Evolutionary conservation across 1,284 basidiomycete species (phyloP).

Genomic region (Microbotryum silenes-acaulis): DNA sequence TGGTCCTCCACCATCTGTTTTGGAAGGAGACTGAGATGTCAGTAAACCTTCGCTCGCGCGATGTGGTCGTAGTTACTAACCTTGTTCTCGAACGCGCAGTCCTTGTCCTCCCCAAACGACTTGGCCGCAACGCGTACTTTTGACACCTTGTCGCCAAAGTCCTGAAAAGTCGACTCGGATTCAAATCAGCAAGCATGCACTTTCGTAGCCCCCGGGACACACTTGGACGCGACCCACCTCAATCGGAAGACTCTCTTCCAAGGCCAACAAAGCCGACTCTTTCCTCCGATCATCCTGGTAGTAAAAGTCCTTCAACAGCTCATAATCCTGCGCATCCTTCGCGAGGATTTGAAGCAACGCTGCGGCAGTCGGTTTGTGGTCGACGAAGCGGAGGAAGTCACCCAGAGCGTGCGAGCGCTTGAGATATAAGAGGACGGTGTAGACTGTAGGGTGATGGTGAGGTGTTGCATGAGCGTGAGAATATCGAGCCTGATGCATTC

Average conservation of each 20-base stretch:
- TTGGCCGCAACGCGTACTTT: conserved; percentile 77
- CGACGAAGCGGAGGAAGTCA: conserved; percentile 88
- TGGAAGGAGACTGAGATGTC: background rate
- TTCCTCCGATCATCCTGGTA: conserved; percentile 94
- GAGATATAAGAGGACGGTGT: conserved; percentile 78
- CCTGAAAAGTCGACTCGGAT: conserved; percentile 44
- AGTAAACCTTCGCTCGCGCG: conserved; percentile 7
- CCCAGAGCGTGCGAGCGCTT: conserved; percentile 76
- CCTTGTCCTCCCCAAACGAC: conserved; percentile 90
- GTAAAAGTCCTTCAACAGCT: conserved; percentile 91
- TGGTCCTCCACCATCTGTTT: conserved; percentile 82
- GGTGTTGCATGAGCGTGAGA: no score
- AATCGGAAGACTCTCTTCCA: conserved; percentile 50
- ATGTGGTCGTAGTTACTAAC: conserved; percentile 43
- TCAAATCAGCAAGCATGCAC: background rate
- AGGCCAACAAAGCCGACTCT: conserved; percentile 75
- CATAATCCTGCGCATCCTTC: conserved; percentile 60
- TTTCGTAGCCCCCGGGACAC: background rate
- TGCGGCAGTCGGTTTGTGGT: conserved; percentile 69
- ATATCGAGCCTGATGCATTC: no score
- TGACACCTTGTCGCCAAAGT: conserved; percentile 59
- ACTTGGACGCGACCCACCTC: conserved; percentile 51
- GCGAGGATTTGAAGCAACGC: conserved; percentile 79
- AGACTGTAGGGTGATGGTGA: conserved; percentile 52
- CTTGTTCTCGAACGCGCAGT: conserved; percentile 80